phyloP scores from a whole-genome alignment of 2,329 filamentous ascomycete genomes.

The Plectosphaerella plurivora region DNA sequence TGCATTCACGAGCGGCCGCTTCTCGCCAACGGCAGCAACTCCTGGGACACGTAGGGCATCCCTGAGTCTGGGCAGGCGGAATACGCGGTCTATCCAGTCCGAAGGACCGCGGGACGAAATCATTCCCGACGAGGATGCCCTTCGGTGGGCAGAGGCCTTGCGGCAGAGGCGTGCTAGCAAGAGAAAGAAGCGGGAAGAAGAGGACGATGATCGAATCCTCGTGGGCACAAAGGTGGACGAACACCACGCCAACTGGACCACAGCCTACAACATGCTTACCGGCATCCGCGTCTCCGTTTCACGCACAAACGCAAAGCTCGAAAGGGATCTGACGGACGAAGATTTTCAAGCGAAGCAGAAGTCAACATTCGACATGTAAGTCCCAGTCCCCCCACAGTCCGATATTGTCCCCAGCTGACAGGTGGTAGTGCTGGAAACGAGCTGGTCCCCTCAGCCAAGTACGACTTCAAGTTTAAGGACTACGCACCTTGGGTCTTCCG shows the following conservation, averaged over 20 bases:
- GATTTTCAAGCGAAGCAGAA: conserved; percentile 96
- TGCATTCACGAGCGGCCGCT: conserved; percentile 69
- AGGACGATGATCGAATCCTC: conserved; percentile 90
- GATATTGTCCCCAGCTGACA: conserved; percentile 27
- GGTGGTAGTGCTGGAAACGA: conserved; percentile 79
- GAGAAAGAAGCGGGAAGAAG: conserved; percentile 73
- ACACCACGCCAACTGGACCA: conserved; percentile 94
- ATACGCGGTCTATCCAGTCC: conserved; percentile 80
- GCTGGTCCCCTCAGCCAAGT: conserved; percentile 94
- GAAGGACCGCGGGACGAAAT: conserved; percentile 81
- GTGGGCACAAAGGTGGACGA: conserved; percentile 98
- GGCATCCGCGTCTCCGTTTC: conserved; percentile 97
- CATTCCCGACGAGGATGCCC: conserved; percentile 81
- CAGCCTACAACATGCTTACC: conserved; percentile 98
- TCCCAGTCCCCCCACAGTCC: background rate
- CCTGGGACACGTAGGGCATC: conserved; percentile 69
- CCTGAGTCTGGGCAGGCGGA: conserved; percentile 73
- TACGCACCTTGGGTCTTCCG: conserved; percentile 99
- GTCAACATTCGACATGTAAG: conserved; percentile 97
- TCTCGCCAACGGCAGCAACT: conserved; percentile 62
- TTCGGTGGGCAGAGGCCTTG: conserved; percentile 88
- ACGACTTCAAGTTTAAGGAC: conserved; percentile 99
- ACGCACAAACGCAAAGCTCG: conserved; percentile 92
- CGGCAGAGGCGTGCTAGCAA: conserved; percentile 88
- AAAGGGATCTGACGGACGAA: conserved; percentile 80